Conservation (phyloP, 208 protist genomes). For the Trypanosoma scelopori region DNA sequence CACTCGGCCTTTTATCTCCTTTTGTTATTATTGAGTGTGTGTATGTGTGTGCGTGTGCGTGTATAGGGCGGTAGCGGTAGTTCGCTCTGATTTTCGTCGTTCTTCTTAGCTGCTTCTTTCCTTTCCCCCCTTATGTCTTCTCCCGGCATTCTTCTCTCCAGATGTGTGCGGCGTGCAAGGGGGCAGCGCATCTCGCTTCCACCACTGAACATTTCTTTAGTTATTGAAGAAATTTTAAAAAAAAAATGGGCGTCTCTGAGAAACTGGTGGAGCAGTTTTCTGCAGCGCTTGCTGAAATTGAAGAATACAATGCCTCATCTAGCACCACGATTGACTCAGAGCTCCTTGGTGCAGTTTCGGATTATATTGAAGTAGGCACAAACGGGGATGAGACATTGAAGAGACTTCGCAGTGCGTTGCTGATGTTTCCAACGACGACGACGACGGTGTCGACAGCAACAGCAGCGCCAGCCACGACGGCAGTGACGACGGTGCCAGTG, state of each 20-base stretch:
- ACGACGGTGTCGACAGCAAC: background rate
- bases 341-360: slow-evolving; percentile 21
- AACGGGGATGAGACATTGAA: slow-evolving; percentile 8
- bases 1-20: too few species aligned
- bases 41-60: slow-evolving; percentile 5
- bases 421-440: background rate
- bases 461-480: background rate
- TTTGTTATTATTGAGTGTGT: too few species aligned
- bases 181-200: too few species aligned
- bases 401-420: slow-evolving; percentile 7
- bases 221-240: background rate
- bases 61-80: too few species aligned
- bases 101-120: too few species aligned
- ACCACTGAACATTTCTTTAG: background rate
- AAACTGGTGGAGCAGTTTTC: slow-evolving; percentile 15
- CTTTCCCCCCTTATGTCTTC: too few species aligned
- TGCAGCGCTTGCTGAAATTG: slow-evolving; percentile 20
- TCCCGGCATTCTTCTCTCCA: too few species aligned
- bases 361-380: slow-evolving; percentile 28
- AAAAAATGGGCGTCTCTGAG: slow-evolving; percentile 14
- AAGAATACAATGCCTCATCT: background rate
- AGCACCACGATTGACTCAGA: slow-evolving; percentile 4
- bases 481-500: background rate
- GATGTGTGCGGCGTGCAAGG: too few species aligned
- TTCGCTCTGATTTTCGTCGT: too few species aligned